phyloP scores from a whole-genome alignment of 148 eudicot species.

The Arctostaphylos glauca region DNA sequence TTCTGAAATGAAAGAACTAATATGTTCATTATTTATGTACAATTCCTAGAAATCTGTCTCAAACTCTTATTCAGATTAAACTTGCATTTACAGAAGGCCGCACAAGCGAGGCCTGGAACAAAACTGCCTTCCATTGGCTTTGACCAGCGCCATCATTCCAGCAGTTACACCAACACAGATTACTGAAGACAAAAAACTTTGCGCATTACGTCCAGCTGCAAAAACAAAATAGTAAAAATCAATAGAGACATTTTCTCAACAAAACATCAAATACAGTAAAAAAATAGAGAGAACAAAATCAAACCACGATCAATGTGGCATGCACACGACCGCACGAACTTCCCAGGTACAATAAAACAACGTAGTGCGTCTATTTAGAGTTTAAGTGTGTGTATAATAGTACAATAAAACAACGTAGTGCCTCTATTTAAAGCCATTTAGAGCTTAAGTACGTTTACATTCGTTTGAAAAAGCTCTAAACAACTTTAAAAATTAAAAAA shows the following conservation, averaged over 20 bases:
- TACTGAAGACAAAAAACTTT: slow-evolving; percentile 50
- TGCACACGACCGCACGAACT: background rate
- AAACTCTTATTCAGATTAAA: background rate
- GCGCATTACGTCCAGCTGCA: slow-evolving; percentile 74
- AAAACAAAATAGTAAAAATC: background rate
- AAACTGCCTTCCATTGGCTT: slow-evolving; percentile 81
- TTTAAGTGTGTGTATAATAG: too few species aligned
- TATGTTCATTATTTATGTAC: background rate
- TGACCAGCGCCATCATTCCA: slow-evolving; percentile 72
- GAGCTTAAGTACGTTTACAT: too few species aligned
- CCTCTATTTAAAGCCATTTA: too few species aligned
- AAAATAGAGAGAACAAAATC: background rate
- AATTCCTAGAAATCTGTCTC: background rate
- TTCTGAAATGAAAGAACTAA: background rate
- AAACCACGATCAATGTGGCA: background rate
- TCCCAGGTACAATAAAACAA: too few species aligned
- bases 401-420: too few species aligned
- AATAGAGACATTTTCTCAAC: background rate
- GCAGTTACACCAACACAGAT: slow-evolving; percentile 82
- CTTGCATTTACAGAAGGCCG: slow-evolving; percentile 51
- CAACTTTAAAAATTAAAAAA: too few species aligned
- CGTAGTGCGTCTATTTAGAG: too few species aligned
- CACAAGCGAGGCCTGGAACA: slow-evolving; percentile 94
- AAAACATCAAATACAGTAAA: background rate
- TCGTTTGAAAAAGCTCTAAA: too few species aligned